Evolutionary conservation across 2,329 filamentous ascomycete genomes (phyloP), one percentile per base, ranked within the genome.

Genomic region (Pezicula carpinea): DNA sequence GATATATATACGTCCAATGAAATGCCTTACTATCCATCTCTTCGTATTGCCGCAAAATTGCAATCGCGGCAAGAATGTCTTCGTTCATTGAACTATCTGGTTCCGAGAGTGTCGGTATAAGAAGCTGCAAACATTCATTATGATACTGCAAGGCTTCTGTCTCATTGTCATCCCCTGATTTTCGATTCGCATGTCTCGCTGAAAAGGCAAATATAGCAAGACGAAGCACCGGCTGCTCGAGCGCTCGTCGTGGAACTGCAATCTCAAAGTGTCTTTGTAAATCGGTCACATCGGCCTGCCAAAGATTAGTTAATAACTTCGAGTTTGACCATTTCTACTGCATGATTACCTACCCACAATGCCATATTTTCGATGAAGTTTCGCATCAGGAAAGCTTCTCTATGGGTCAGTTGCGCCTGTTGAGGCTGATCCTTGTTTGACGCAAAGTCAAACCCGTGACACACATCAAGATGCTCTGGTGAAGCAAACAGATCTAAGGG

Each of bases 281-380:
- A 40, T 40, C 38, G 13, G 38, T 22, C 21, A 40, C 38, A 40
- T 40, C 38, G 13, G 38, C 38, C 38, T 40, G n/a, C n/a, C 10
- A 29, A 15, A 8, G 10, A 22, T 23, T 8, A 15, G 6, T 40
- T 21, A 40, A 11, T 4, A 8, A 40, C 3, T 11, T 22, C 26
- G 7, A 40, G n/a, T 13, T 23, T 26, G 5, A 8, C 6, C 6
- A 39, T 7, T 13, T 40, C 2, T 10, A 34, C 17, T n/a, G n/a
- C 26, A n/a, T 22, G 3, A 3, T 11, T 8, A 40, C n/a, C 22
- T 40, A 40, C 38, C 38, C 38, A 40, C 1, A 40, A 11, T 4
- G 38, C 38, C 38, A 40, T 40, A 23, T 40, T 40, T 23, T 40
- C 38, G 21, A 26, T 40, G 14, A 14, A 40, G 6, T 40, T 40